Conservation (phyloP, 768 basidiomycete species). For the Kwoniella sp. region DNA sequence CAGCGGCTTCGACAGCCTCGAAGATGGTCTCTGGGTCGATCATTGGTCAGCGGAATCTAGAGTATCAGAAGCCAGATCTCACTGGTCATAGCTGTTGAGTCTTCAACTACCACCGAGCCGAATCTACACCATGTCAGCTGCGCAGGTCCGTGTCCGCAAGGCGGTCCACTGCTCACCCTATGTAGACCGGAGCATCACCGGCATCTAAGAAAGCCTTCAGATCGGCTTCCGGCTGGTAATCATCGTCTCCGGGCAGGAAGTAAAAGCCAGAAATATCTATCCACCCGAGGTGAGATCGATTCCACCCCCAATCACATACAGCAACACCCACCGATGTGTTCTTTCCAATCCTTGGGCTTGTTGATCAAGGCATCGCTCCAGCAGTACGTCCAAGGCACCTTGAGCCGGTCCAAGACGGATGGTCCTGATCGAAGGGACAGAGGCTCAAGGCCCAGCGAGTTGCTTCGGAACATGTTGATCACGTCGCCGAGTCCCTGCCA, state of each 20-base stretch:
- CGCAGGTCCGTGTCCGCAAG: conserved; percentile 45
- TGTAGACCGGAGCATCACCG: conserved; percentile 60
- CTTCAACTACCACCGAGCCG: conserved; percentile 62
- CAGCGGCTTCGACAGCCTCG: conserved; percentile 58
- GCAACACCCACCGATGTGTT: conserved; percentile 56
- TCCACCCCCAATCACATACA: no score
- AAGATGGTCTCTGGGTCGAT: conserved; percentile 57
- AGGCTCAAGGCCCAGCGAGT: conserved; percentile 55
- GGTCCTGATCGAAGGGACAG: conserved; percentile 58
- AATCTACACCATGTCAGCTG: conserved; percentile 46
- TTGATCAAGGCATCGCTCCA: conserved; percentile 62
- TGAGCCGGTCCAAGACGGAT: conserved; percentile 56
- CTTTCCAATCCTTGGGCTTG: conserved; percentile 64
- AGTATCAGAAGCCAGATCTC: conserved; percentile 16
- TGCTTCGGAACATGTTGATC: conserved; percentile 59
- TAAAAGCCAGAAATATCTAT: conserved; percentile 64
- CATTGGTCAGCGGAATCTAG: not conserved
- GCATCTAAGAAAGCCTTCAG: conserved; percentile 56
- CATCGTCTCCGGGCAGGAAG: conserved; percentile 59
- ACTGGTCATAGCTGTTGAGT: conserved; percentile 59
- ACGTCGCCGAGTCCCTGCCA: conserved; percentile 58
- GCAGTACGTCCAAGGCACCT: conserved; percentile 64
- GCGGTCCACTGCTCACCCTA: conserved; percentile 54
- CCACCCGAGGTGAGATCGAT: not conserved
- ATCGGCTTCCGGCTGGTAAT: conserved; percentile 56